Base-by-base conservation (phyloP, 1,139 yeast genomes). In the Groenewaldozyma sp. region DNA sequence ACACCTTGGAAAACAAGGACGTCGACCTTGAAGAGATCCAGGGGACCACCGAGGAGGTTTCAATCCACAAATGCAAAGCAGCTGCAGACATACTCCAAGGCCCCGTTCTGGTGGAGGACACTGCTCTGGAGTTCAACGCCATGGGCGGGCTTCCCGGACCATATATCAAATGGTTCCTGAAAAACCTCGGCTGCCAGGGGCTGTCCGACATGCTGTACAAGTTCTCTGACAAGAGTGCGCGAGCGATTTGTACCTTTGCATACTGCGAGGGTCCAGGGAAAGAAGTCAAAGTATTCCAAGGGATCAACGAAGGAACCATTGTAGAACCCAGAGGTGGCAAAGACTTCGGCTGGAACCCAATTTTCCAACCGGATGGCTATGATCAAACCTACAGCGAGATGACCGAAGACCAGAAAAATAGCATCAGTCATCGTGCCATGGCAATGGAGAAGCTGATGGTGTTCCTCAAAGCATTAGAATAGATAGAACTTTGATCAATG, bases 81-180 rank as follows among this genome's bases (percentile, higher is more conserved):
- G 99, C 98, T 1, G 91, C 94, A 2, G 58, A 62, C 11, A 53
- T 69, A 3, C 58, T 68, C 22, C 59, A 64, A 1, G 88, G 87
- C 0, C 93, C 97, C 0, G 96, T 86, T 1, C 68, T 93, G 41
- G 95, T 88, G 2, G 99, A 93, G 58, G 99, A 93, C 55, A 93
- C 98, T 0, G 88, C 95, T 40, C 71, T 93, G 37, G 86, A 82
- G 7, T 93, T 82, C 60, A 72, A 71, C 42, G 95, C 94, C 1
- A 71, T 82, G 58, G 78, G 82, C 39, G 79, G 78, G 14, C 71
- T 93, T 41, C 99, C 99, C 1, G 99, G 99, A 6, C 97, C 98
- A 1, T 76, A 76, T 53, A 74, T 76, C 60, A 88, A 88, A 62
- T 88, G 97, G 97, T 88, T 88, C 63, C 73, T 83, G 36, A 65